A percentile compares a stretch with the other conserved stretches of the same genome.
Conservation (phyloP, 2,329 filamentous ascomycete species). For the Xylariaceae sp. region DNA sequence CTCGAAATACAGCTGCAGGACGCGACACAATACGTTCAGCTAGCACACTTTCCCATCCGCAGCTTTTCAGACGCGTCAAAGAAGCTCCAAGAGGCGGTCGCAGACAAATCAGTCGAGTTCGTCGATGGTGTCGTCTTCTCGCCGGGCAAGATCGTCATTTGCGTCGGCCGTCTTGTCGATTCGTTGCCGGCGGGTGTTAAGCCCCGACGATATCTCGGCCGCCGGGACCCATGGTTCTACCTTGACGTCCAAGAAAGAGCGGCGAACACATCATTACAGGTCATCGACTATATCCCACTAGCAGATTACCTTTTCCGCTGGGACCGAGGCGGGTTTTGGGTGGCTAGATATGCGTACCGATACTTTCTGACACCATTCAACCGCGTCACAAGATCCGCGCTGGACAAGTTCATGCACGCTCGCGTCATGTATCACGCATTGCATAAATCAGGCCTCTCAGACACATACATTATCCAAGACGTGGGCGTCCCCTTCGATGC, state of each 20-base stretch:
- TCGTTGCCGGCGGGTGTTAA: conserved; percentile 33
- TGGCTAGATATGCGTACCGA: conserved; percentile 56
- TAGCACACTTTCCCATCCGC: conserved; percentile 50
- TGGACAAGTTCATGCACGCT: conserved; percentile 61
- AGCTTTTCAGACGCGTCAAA: conserved; percentile 36
- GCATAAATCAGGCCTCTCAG: conserved; percentile 57
- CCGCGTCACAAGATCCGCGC: conserved; percentile 54
- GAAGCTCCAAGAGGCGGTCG: conserved; percentile 43
- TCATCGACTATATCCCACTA: conserved; percentile 55
- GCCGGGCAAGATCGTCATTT: conserved; percentile 51
- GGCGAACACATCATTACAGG: conserved; percentile 26
- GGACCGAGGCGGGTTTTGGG: conserved; percentile 68
- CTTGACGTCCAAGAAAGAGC: conserved; percentile 54
- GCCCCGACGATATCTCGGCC: conserved; percentile 49
- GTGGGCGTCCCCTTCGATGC: conserved; percentile 48
- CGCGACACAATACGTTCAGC: conserved; percentile 52
- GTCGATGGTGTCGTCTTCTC: conserved; percentile 67
- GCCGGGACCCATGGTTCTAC: conserved; percentile 70
- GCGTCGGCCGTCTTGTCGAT: conserved; percentile 56
- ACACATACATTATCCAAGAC: conserved; percentile 63
- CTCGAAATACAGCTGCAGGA: conserved; percentile 57
- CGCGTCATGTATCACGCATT: conserved; percentile 63
- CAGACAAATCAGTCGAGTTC: conserved; percentile 51
- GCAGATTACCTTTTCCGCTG: conserved; percentile 68
- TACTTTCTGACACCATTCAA: conserved; percentile 67